Evolutionary conservation across 2,329 filamentous ascomycete genomes (phyloP).

Genomic region (Colletotrichum tanaceti): DNA sequence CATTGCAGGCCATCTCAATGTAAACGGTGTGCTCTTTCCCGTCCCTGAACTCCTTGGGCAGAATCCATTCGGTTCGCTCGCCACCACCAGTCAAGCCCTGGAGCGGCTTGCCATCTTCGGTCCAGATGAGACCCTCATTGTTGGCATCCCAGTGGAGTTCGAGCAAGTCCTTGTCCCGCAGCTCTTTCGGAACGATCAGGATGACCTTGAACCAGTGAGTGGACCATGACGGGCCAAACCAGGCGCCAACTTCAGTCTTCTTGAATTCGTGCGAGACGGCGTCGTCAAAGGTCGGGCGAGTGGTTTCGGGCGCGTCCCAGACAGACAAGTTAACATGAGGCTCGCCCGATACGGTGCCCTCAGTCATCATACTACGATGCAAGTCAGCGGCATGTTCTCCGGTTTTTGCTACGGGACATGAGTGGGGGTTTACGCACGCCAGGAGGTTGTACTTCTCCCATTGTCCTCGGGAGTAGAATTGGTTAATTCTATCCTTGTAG

Average conservation of each 20-base stretch:
- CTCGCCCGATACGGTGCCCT: slow-evolving; percentile 73
- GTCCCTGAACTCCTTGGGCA: slow-evolving; percentile 84
- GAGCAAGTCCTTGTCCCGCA: slow-evolving; percentile 82
- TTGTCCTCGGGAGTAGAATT: slow-evolving; percentile 84
- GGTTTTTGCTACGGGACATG: slow-evolving; percentile 18
- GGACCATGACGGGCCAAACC: slow-evolving; percentile 94
- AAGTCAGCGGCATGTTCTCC: slow-evolving; percentile 37
- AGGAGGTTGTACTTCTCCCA: slow-evolving; percentile 80
- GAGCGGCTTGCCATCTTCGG: slow-evolving; percentile 85
- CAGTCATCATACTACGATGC: slow-evolving; percentile 73
- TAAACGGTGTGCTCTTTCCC: slow-evolving; percentile 91
- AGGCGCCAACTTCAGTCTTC: slow-evolving; percentile 78
- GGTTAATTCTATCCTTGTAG: slow-evolving; percentile 83
- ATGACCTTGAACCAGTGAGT: slow-evolving; percentile 96
- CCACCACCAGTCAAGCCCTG: slow-evolving; percentile 92
- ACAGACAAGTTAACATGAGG: slow-evolving; percentile 86
- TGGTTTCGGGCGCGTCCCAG: slow-evolving; percentile 83
- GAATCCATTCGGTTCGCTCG: slow-evolving; percentile 90
- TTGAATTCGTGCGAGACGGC: slow-evolving; percentile 81
- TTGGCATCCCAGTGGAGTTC: slow-evolving; percentile 97
- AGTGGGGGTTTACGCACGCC: slow-evolving; percentile 62
- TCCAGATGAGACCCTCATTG: slow-evolving; percentile 96
- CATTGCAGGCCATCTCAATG: slow-evolving; percentile 98
- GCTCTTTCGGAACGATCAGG: slow-evolving; percentile 78
- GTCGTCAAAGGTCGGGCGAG: slow-evolving; percentile 87